Evolutionary conservation across 169 alveolate species (phyloP), one percentile per base, ranked within the genome.

Genomic region (Eimeria praecox): DNA sequence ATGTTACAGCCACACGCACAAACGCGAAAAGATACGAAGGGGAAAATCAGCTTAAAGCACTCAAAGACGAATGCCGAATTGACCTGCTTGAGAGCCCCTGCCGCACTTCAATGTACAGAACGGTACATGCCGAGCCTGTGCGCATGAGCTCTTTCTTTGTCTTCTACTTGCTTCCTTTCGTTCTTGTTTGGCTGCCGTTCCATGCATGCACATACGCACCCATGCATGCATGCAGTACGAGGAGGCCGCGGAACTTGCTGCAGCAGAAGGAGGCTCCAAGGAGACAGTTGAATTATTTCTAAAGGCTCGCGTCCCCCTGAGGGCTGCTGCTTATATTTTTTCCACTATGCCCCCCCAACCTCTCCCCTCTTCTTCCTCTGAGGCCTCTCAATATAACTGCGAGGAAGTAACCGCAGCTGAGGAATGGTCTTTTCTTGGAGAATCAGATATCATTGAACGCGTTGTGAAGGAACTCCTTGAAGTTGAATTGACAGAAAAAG

Each of bases 221-320:
- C 73, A 30, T 69, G 35, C 42, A 14, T 38, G 42, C 3, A 46
- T 77, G 87, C 87, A 77, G 87, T 77, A 38, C 52, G 87, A 77
- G 44, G 87, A 77, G 87, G 54, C 56, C 24, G 87, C 87, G 46
- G 56, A 24, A 16, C n/a, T 77, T 77, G 33, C 44, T 22, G 87
- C 42, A 38, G 44, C 30, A 35, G 87, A 77, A 24, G 54, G 87
- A 35, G 14, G 1, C 20, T n/a, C 44, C n/a, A 77, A 77, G 56
- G 87, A 77, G 42, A 54, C 87, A 33, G 87, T 40, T 24, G 87
- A 77, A 40, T 46, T 77, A n/a, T 77, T 33, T 40, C 87, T 77
- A 10, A 77, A 77, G 56, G 87, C 56, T 54, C 87, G 87, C 18
- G 87, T 77, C 56, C 87, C 87, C n/a, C 30, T 46, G 56, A 9